phyloP scores from a whole-genome alignment of 192 early-diverging fungal genomes.

The Diversispora epigaea region DNA sequence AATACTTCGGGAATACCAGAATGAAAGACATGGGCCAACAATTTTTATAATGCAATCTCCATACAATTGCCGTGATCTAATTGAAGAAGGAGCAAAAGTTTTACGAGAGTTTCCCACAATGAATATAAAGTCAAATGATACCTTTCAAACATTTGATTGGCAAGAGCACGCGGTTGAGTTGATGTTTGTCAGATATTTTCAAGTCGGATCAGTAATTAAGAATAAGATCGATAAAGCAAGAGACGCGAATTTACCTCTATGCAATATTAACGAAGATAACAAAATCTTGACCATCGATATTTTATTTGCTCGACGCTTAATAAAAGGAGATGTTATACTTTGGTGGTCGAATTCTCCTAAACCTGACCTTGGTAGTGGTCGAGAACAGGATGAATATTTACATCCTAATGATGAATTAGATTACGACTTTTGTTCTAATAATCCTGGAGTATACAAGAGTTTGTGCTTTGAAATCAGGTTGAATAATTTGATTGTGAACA shows the following conservation, averaged over 20 bases:
- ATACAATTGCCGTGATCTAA: conserved; percentile 43
- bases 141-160: conserved; percentile 86
- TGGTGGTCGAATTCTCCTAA: conserved; percentile 53
- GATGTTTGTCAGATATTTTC: conserved; percentile 79
- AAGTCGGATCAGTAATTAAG: conserved; percentile 70
- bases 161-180: conserved; percentile 63
- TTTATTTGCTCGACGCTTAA: conserved; percentile 78
- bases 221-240: conserved; percentile 72
- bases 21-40: conserved; percentile 60
- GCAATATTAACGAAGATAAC: conserved; percentile 85
- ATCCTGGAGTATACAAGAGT: not conserved
- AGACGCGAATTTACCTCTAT: conserved; percentile 85
- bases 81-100: conserved; percentile 49
- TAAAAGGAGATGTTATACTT: conserved; percentile 74
- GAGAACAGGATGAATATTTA: not conserved
- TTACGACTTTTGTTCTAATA: not conserved
- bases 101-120: conserved; percentile 73
- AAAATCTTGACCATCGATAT: conserved; percentile 82
- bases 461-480: not conserved
- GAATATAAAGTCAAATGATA: conserved; percentile 66
- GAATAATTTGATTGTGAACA: not conserved
- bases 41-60: conserved; percentile 72
- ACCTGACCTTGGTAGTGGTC: conserved; percentile 2
- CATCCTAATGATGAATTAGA: not conserved
- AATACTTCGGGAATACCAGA: conserved; percentile 60